These are phyloP conservation scores for Selaginella moellendorffii DNA, from an alignment of 75 land plant species.

Conservation along the genomic window DNA sequence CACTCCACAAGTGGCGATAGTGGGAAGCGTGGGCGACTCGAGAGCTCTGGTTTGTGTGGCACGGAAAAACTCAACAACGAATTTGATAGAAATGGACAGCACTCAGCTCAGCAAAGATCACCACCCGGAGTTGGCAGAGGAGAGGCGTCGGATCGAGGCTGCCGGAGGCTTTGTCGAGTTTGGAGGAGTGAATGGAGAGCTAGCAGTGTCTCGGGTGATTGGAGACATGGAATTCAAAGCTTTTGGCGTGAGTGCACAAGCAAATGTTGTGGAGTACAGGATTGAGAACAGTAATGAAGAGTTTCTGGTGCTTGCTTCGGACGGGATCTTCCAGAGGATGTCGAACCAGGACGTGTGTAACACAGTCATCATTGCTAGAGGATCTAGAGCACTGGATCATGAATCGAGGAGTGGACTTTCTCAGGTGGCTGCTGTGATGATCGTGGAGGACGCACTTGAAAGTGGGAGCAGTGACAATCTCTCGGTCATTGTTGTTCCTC, in stretches of 20 bases:
- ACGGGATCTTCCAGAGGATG: slow-evolving; percentile 80
- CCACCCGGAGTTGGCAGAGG: slow-evolving; percentile 72
- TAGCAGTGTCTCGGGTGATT: slow-evolving; percentile 81
- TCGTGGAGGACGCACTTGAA: slow-evolving; percentile 55
- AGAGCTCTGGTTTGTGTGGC: slow-evolving; percentile 74
- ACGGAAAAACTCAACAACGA: too few species aligned
- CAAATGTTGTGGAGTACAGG: too few species aligned
- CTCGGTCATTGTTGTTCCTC: slow-evolving; percentile 54
- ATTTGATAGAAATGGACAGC: too few species aligned
- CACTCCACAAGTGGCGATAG: slow-evolving; percentile 53
- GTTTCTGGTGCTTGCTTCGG: slow-evolving; percentile 59
- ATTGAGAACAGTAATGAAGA: slow-evolving; percentile 51
- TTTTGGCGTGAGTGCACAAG: too few species aligned
- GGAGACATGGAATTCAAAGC: slow-evolving; percentile 75
- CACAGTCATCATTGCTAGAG: too few species aligned
- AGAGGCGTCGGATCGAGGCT: slow-evolving; percentile 57
- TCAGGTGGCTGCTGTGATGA: slow-evolving; percentile 33
- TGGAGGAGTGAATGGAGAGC: slow-evolving; percentile 72
- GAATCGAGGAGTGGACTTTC: too few species aligned
- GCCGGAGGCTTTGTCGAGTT: slow-evolving; percentile 85
- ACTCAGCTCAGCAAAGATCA: slow-evolving; percentile 78
- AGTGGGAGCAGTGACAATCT: slow-evolving; percentile 78
- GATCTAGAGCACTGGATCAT: too few species aligned
- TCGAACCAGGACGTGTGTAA: slow-evolving; percentile 66
- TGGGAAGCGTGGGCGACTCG: slow-evolving; percentile 79